Evolutionary conservation across 345 rosid species (phyloP).

Genomic region (Eucalyptus pumila): DNA sequence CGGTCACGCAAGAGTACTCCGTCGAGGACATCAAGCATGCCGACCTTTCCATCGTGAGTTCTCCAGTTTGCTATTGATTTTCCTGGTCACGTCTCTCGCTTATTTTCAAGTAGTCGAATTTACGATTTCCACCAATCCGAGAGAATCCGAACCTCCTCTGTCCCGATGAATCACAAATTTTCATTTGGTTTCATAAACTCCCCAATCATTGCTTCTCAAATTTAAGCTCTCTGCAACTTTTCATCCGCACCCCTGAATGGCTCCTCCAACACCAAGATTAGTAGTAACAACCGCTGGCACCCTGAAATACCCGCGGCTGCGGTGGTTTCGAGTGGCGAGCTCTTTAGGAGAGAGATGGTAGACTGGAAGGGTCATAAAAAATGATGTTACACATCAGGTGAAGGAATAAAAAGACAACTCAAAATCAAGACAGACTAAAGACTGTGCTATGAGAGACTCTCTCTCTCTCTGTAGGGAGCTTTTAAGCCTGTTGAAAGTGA

Average conservation of each 20-base stretch:
- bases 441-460: background rate
- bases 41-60: slow-evolving; percentile 34
- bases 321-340: slow-evolving; percentile 31
- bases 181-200: background rate
- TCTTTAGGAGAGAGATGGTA: slow-evolving; percentile 57
- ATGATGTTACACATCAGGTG: slow-evolving; percentile 1
- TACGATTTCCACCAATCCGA: background rate
- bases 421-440: background rate
- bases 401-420: background rate
- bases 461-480: background rate
- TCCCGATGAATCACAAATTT: background rate
- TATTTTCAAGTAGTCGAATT: accelerated
- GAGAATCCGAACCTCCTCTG: background rate
- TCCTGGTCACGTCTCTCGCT: background rate
- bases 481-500: background rate
- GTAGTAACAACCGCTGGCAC: slow-evolving; percentile 72
- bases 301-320: slow-evolving; percentile 50
- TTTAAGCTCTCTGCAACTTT: background rate
- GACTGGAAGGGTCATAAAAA: slow-evolving; percentile 59
- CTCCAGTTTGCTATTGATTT: background rate
- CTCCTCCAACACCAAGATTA: slow-evolving; percentile 40
- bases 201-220: background rate
- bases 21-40: slow-evolving; percentile 37
- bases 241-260: slow-evolving; percentile 14
- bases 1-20: slow-evolving; percentile 18